Base-by-base conservation (phyloP, 2,329 filamentous ascomycete genomes). In the Penicillium sp. region DNA sequence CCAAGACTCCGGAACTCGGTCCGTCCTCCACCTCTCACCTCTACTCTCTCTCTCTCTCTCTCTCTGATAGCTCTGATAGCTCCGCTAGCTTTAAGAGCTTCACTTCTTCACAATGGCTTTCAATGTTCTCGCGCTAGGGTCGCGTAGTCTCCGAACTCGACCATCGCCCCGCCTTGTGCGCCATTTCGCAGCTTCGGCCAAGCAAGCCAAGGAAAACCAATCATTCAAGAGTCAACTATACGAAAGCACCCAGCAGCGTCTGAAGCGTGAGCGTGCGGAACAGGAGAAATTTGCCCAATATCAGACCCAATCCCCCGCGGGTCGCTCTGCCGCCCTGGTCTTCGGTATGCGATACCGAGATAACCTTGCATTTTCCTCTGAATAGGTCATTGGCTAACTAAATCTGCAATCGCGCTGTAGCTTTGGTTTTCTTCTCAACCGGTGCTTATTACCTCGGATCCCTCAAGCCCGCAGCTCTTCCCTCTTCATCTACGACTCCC, bases 211-310 rank as follows among this genome's bases (percentile, higher is more conserved):
- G 40, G 67, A 73, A 34, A 69, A 72, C 50, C 66, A 74, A 56
- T 79, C 81, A 1, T 87, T 87, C 74, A 82, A 84, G 66, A 78
- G 79, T 34, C 84, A 87, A 68, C 65, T 88, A 43, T 86, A 85
- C 60, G 82, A 86, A 66, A 86, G 82, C 61, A 85, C 85, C 14
- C 74, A 79, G 39, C 78, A 83, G 64, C 79, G 85, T 42, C 68
- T 87, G 58, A 76, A 82, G 67, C 78, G 81, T 48, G 85, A 87
- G 65, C 79, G 81, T 52, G 81, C 79, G 24, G 81, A 85, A 66
- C 81, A 85, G 66, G 75, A 77, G 34, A 71, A 78, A 42, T 82
- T 78, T 61, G 75, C 79, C 5, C 72, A 74, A 53, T 70, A 75
- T 59, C 71, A 79, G 66, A 67, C 72, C 50, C 65, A 78, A 64